phyloP scores from a whole-genome alignment of 2,329 filamentous ascomycete genomes.

The Neopestalotiopsis sp. region DNA sequence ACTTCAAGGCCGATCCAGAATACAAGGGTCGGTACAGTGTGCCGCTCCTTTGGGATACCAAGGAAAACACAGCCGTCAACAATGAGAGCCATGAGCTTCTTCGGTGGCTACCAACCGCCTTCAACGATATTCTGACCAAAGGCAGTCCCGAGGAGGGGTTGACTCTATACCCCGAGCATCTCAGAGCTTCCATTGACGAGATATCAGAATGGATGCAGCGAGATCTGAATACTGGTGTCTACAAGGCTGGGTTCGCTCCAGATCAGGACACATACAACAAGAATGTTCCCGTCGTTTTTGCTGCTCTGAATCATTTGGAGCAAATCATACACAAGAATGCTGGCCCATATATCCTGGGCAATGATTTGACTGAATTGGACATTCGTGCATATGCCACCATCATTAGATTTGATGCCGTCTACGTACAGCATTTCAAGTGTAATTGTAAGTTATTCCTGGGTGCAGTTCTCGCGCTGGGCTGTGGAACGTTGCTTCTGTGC shows the following conservation, averaged over 20 bases:
- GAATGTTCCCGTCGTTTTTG: constrained; percentile 60
- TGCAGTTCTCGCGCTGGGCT: neutral
- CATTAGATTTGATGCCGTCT: constrained; percentile 65
- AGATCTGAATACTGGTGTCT: constrained; percentile 64
- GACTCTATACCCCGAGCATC: constrained; percentile 56
- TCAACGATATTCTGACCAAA: constrained; percentile 52
- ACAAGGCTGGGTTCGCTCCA: constrained; percentile 64
- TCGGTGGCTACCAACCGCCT: constrained; percentile 60
- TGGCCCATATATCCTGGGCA: constrained; percentile 61
- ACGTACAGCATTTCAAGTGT: constrained; percentile 71
- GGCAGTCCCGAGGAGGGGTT: constrained; percentile 41
- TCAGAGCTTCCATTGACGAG: constrained; percentile 55
- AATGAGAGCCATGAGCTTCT: constrained; percentile 66
- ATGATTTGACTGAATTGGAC: constrained; percentile 62
- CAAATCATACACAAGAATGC: constrained; percentile 38
- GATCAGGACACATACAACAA: constrained; percentile 61
- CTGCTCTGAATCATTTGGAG: constrained; percentile 64
- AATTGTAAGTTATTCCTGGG: constrained; percentile 40
- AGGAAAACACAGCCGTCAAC: constrained; percentile 59
- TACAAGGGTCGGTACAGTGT: constrained; percentile 68
- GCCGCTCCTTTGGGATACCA: constrained; percentile 66
- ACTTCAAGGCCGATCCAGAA: constrained; percentile 63
- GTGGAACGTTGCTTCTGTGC: neutral
- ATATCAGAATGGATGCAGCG: constrained; percentile 58
- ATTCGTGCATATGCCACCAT: constrained; percentile 61